Evolutionary conservation across 176 grass and related monocot genomes (phyloP).

Genomic region (Oryza meridionalis): DNA sequence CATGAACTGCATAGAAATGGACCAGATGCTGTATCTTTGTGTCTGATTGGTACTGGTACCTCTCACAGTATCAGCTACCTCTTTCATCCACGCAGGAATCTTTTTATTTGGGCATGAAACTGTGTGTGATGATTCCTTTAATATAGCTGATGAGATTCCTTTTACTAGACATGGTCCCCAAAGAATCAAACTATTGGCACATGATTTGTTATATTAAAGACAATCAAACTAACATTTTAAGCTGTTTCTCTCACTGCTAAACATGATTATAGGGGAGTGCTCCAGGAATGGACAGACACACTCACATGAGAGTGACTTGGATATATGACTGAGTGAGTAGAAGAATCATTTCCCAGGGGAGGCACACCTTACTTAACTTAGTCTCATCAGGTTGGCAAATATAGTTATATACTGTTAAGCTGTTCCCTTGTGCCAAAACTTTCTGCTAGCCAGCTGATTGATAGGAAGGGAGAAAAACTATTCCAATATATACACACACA

Average conservation of each 20-base stretch:
- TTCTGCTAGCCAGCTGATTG: background rate
- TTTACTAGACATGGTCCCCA: constrained; percentile 24
- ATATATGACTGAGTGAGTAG: background rate
- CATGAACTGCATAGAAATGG: background rate
- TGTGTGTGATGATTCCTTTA: constrained; percentile 2
- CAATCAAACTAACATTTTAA: constrained; percentile 17
- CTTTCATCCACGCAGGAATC: constrained; percentile 18
- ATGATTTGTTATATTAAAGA: constrained; percentile 9
- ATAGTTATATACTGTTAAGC: background rate
- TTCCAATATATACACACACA: background rate
- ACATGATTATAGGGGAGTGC: constrained; percentile 3
- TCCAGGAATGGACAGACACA: background rate
- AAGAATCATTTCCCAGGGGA: constrained; percentile 34
- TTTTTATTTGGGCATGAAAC: constrained; percentile 34
- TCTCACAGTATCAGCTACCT: background rate
- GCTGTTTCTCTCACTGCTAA: background rate
- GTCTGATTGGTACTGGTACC: constrained; percentile 7
- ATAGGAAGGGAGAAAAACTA: background rate
- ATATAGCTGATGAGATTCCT: constrained; percentile 8
- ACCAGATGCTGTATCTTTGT: constrained; percentile 5
- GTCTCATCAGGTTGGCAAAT: background rate
- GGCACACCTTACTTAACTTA: constrained; percentile 1
- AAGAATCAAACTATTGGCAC: constrained; percentile 20
- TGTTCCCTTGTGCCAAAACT: background rate
- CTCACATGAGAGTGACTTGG: constrained; percentile 22